Percentiles rank a stretch among this genome's conserved stretches.
phyloP scores from a whole-genome alignment of 768 basidiomycete species.

The Mrakia blollopis region DNA sequence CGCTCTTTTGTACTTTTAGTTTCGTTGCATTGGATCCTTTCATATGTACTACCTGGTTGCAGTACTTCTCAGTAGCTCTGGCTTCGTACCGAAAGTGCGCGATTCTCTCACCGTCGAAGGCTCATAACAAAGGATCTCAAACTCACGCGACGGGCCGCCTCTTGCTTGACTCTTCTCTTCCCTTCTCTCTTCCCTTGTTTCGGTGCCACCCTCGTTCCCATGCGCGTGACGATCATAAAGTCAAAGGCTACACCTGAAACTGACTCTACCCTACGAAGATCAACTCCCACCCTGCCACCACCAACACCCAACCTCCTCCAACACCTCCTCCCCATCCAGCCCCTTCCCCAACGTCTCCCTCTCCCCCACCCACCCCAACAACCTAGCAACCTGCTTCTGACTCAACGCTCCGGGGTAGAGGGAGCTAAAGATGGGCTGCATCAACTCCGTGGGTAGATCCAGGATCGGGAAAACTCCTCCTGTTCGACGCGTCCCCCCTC shows the following conservation, averaged over 20 bases:
- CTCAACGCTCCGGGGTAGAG: conserved; percentile 9
- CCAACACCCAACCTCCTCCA: conserved; percentile 6
- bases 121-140: too few species aligned
- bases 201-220: too few species aligned
- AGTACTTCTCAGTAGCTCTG: too few species aligned
- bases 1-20: neutral
- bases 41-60: neutral
- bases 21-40: too few species aligned
- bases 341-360: neutral
- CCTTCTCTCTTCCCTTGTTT: too few species aligned
- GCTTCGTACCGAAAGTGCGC: too few species aligned
- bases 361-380: conserved; percentile 3
- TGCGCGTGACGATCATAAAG: too few species aligned
- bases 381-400: neutral
- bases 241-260: too few species aligned
- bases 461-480: neutral
- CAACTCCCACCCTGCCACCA: conserved; percentile 8
- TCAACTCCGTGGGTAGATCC: conserved; percentile 13
- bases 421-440: neutral
- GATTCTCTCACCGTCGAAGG: too few species aligned
- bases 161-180: too few species aligned
- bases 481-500: neutral
- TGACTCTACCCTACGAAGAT: too few species aligned
- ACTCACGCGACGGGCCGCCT: too few species aligned
- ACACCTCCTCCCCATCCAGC: neutral